Evolutionary conservation across 306 rosid species (phyloP).

Genomic region (Geum urbanum): DNA sequence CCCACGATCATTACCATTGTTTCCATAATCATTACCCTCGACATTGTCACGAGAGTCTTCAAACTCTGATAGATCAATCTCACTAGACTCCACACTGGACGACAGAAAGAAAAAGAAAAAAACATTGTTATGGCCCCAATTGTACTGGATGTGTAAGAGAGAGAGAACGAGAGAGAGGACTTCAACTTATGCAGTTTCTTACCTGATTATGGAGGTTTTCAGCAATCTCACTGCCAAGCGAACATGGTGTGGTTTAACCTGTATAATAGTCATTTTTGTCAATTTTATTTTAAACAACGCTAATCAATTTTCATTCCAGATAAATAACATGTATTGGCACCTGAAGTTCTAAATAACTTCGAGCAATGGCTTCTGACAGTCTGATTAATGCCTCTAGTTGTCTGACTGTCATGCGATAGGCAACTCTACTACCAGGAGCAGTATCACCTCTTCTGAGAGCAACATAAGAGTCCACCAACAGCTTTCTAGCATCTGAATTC

Average conservation of each 20-base stretch:
- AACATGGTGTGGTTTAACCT: constrained; percentile 79
- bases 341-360: constrained; percentile 73
- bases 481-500: constrained; percentile 62
- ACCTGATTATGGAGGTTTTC: constrained; percentile 92
- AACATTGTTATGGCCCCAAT: background rate
- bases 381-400: constrained; percentile 93
- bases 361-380: constrained; percentile 90
- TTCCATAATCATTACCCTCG: constrained; percentile 28
- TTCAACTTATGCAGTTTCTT: constrained; percentile 7
- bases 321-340: constrained; percentile 32
- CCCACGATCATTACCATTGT: constrained; percentile 31
- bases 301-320: constrained; percentile 10
- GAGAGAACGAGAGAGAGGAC: constrained; percentile 11
- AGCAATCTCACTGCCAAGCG: constrained; percentile 76
- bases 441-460: constrained; percentile 91
- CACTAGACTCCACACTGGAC: constrained; percentile 91
- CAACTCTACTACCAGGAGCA: constrained; percentile 86
- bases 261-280: constrained; percentile 16
- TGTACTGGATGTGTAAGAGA: background rate
- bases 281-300: constrained; percentile 9
- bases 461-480: constrained; percentile 92
- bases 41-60: constrained; percentile 45
- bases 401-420: constrained; percentile 98
- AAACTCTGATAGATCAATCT: constrained; percentile 91
- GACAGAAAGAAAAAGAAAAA: constrained; percentile 14